Base-by-base conservation (phyloP, 2,329 filamentous ascomycete species). In the Akanthomyces dipterigenus region DNA sequence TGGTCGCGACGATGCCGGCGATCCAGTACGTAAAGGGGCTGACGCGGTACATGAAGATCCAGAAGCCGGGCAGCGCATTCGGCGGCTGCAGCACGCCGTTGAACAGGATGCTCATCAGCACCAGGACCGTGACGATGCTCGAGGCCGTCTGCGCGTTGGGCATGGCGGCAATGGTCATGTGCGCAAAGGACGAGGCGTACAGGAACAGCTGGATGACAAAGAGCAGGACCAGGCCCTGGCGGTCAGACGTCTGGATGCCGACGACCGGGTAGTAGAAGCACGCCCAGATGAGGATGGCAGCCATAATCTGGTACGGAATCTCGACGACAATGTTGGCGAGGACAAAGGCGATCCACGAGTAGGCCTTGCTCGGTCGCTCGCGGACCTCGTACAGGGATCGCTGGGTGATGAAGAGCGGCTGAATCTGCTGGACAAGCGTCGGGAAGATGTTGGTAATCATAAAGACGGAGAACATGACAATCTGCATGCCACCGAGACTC, bases 391-490 rank as follows among this genome's bases (percentile, higher is more conserved):
- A 93, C 0, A 93, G 78, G 1, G 86, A 80, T 20, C 90, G 83
- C 67, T 91, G 88, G 0, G 85, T 86, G 65, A 92, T 80, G 67
- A 93, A 93, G 59, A 88, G 84, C 0, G 90, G 89, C 82, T 91
- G 90, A 22, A 88, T 87, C 70, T 89, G 87, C 65, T 89, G 85
- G 0, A 88, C 83, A 16, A 90, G 74, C 12, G 85, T 83, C 18
- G 85, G 83, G 70, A 93, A 93, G 69, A 93, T 88, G 24, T 87
- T 91, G 61, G 85, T 81, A 56, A 91, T 73, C 84, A 91, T 88
- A 75, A 93, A 93, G 45, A 90, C 84, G 51, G 81, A 80, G 72
- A 92, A 92, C 70, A 92, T 79, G 57, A 89, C 83, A 69, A 88
- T 89, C 68, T 91, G 87, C 66, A 91, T 82, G n/a, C 88, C 89